phyloP scores from a whole-genome alignment of 257 asterid genomes.

The Solanum pinnatisectum region DNA sequence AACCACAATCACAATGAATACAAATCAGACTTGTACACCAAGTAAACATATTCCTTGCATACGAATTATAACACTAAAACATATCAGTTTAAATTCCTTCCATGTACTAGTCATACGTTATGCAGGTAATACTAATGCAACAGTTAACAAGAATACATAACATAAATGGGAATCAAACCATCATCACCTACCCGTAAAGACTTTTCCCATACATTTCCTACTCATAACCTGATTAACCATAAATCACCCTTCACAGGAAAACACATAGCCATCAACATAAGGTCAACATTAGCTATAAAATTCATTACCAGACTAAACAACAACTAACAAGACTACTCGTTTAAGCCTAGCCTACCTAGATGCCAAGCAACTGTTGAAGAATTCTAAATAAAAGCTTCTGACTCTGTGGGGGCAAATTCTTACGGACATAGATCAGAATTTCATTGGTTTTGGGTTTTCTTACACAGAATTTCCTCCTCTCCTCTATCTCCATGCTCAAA shows the following conservation, averaged over 20 bases:
- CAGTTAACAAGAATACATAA: background rate
- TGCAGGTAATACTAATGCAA: no score
- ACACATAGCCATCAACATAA: no score
- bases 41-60: background rate
- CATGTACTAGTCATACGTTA: no score
- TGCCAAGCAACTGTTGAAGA: background rate
- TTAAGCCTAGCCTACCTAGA: background rate
- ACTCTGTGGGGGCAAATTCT: background rate
- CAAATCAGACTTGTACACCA: background rate
- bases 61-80: background rate
- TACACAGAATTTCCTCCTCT: no score
- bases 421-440: no score
- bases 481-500: rapidly evolving
- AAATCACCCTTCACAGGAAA: no score
- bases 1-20: background rate
- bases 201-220: background rate
- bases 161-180: background rate
- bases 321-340: background rate
- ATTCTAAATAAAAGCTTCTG: background rate
- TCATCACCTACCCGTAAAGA: background rate
- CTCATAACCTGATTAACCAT: no score
- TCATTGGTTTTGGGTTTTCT: no score
- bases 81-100: background rate
- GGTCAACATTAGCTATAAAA: background rate
- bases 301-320: background rate